Evolutionary conservation across 2,329 filamentous ascomycete species (phyloP), one percentile per base, ranked within the genome.

Genomic region (Cytospora piceicola): DNA sequence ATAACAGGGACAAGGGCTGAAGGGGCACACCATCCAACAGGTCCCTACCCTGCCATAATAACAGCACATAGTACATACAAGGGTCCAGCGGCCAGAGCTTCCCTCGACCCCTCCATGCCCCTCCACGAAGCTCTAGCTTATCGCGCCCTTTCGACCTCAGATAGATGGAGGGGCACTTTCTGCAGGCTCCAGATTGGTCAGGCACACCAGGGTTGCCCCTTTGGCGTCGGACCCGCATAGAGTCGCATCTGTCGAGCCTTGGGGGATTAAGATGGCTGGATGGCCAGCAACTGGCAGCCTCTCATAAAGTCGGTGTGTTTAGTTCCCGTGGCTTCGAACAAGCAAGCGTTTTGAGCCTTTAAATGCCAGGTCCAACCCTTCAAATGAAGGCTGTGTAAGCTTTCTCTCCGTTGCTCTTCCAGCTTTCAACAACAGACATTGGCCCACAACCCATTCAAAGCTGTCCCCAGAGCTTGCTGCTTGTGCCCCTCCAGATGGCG

Each of bases 241-340:
- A 56, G 60, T 66, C 55, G 60, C 64, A 63, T 49, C 60, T 36
- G 22, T 49, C 55, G 36, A 66, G 49, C 52, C 42, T 49, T 20
- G 39, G 22, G n/a, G 36, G 32, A 64, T 39, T 27, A 54, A 56
- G 57, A 20, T 17, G 39, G 39, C 39, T 42, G 39, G 39, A 42
- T 32, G 52, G 39, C 61, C 56, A 57, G 34, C 34, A 12, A 12
- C 34, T 36, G 34, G 34, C 11, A 36, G 57, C 51, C 57, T 57
- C 65, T 66, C 56, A 64, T 56, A 60, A 55, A 61, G 65, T 65
- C 58, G 65, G 58, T 65, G 65, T 61, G 65, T 67, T 59, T 61
- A 36, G 42, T 12, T 12, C n/a, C 17, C 20, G 24, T 52, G n/a
- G 27, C 58, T 54, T 62, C 58, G 51, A 49, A 49, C 52, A 51